phyloP scores from a whole-genome alignment of 345 rosid genomes.

The Aethionema arabicum region DNA sequence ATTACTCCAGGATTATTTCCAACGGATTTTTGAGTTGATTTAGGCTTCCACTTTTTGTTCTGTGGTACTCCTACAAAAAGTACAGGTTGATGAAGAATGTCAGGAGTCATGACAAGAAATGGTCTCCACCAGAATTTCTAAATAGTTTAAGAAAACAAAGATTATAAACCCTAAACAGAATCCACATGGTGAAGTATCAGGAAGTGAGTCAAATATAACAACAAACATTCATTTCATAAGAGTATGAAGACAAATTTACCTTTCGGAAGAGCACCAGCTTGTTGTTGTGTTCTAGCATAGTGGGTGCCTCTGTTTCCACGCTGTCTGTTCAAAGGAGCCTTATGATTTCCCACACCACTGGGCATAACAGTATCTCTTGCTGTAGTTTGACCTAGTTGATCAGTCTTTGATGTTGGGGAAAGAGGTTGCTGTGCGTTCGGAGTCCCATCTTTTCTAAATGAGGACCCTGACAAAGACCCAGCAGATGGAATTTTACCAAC shows the following conservation, averaged over 20 bases:
- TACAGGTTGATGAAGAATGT: background rate
- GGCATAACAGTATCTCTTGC: constrained; percentile 48
- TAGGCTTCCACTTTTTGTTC: constrained; percentile 82
- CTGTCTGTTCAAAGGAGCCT: constrained; percentile 50
- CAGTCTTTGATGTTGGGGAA: constrained; percentile 52
- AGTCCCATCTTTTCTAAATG: constrained; percentile 48
- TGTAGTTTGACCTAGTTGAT: constrained; percentile 47
- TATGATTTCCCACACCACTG: constrained; percentile 44
- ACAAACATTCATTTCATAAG: no score
- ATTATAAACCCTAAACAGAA: constrained; percentile 32
- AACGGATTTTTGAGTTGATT: constrained; percentile 53
- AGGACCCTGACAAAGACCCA: constrained; percentile 48
- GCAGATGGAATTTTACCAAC: constrained; percentile 47
- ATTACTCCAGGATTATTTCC: constrained; percentile 51
- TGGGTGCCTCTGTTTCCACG: constrained; percentile 35
- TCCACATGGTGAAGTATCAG: constrained; percentile 34
- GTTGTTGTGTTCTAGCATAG: constrained; percentile 30
- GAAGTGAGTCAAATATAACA: constrained; percentile 19
- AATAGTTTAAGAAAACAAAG: constrained; percentile 19
- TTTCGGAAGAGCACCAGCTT: constrained; percentile 12
- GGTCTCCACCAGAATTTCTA: background rate
- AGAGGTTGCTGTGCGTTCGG: constrained; percentile 59
- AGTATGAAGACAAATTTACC: no score
- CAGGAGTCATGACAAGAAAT: background rate
- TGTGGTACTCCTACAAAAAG: constrained; percentile 53